Base-by-base conservation (phyloP, 2,329 filamentous ascomycete genomes). In the Neofusicoccum parvum region DNA sequence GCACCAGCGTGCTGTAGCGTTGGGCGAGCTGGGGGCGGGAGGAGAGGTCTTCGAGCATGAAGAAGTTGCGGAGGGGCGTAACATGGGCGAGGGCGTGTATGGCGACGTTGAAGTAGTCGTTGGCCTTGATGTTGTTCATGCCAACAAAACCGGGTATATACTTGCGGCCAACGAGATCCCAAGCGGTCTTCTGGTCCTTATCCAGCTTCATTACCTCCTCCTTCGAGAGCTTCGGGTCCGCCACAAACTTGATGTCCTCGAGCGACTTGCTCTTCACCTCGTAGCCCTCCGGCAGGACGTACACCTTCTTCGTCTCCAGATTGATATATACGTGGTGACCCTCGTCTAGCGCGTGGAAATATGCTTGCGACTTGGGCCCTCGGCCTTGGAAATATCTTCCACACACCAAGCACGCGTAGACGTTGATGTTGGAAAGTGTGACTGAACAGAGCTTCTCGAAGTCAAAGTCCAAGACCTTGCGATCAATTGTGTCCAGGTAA, bases 41-140 rank as follows among this genome's bases (percentile, higher is more conserved):
- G 11, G 85, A 85, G 60, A 97, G 89, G 70, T 96, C 87, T 74
- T 97, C 92, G 1, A 98, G 86, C 73, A 99, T 88, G 75, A 98
- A 89, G 80, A 88, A 98, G 76, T 98, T 97, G 39, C 95, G 88
- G 70, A 99, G 82, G 3, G 95, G 94, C 20, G 89, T 83, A 32
- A 98, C 92, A 78, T 99, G 95, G 2, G 94, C 90, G 43, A 99
- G 85, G 6, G 94, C 90, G 78, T 99, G 95, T 56, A 96, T 90
- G 3, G 97, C 87, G 32, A 97, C 94, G 75, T 99, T 99, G 74
- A 98, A 86, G 80, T 99, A 99, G 82, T 99, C 95, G 80, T 99
- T 99, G 66, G 95, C 92, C 79, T 99, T 99, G 84, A 99, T 97
- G 80, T 99, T 99, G 85, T 99, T 99, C 92, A 99, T 96, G 70